Base-by-base conservation (phyloP, 2,329 filamentous ascomycete species). In the Talaromyces sp. region DNA sequence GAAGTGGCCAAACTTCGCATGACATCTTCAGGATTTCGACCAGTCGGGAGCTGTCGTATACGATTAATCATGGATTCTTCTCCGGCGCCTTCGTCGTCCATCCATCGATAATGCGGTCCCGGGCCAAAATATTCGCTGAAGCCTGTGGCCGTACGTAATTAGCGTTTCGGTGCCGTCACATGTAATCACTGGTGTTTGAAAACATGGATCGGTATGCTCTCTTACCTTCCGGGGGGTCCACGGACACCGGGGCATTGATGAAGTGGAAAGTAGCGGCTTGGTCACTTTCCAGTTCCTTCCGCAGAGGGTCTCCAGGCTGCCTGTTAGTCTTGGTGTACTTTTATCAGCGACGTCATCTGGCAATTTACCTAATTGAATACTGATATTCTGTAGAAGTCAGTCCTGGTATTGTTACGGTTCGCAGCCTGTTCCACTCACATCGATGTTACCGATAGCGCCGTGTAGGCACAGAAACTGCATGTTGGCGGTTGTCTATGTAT, bases 391-490 rank as follows among this genome's bases (percentile, higher is more conserved):
- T 45, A 14, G 16, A 39, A 7, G 39, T 65, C 19, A 65, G 58
- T 8, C 10, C 5, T 24, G 33, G 4, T 22, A 22, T 24, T 50
- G 3, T 13, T 14, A 24, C 10, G 7, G 11, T 4, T 22, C 16
- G 31, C 5, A 37, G 19, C 16, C 24, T 43, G 24, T 16, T n/a
- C 22, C 22, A 68, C 72, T 14, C 60, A 74, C 72, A 52, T 74
- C 67, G 14, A 70, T 62, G 50, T 73, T 74, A 63, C 70, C 70
- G 68, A 73, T 72, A 48, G 71, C 70, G 54, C 72, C 72, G 52
- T 73, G 72, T 41, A 73, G 68, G 58, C 72, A 73, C 19, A 73
- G 35, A 57, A 73, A 73, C 27, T 69, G 67, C 72, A 74, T 73
- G 45, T 11, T 68, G 60, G 19, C 52, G 37, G 14, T 14, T 35